Evolutionary conservation across 1,139 yeast genomes (phyloP), one percentile per base, ranked within the genome.

Genomic region (Wickerhamiella pararugosa): DNA sequence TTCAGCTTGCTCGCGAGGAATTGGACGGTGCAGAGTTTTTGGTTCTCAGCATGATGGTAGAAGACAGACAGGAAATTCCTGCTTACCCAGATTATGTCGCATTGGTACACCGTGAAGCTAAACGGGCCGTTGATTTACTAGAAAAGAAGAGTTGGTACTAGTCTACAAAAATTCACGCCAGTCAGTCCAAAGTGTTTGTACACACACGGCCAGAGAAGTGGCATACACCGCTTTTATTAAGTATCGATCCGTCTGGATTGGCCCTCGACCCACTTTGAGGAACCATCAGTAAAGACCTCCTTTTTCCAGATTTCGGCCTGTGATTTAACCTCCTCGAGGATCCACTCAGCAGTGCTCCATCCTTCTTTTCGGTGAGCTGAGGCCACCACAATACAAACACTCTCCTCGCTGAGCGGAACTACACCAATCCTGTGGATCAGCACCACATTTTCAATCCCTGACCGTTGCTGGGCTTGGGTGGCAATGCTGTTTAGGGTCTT

Each of bases 1-100:
- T 83, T 35, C 76, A 74, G 49, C 59, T 84, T 7, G 74, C 81
- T 7, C 66, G 93, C 44, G 78, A 76, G 50, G 75, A 76, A 5
- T 59, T 71, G 28, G 94, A 82, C 55, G 76, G 76, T 0, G 63
- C 75, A 2, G 79, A 76, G 50, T 57, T 61, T 33, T 75, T 70
- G 43, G 75, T 81, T 52, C 64, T 69, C 41, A 76, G 76, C 37
- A 56, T 72, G 42, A 63, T 90, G 55, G 73, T 79, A 27, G 97
- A 90, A 54, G 98, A 90, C 56, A 69, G 78, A 26, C 47, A 51
- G 38, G 59, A 55, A 29, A 45, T 53, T 28, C 53, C 50, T 21
- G 49, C 53, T 15, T 61, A 61, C 43, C 39, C 47, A 4, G 62
- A 59, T 35, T 61, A 47, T 43, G 57, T 61, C 7, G 46, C 54